Percentiles rank a stretch among this genome's conserved stretches.
Evolutionary conservation across 129 eudicot species (phyloP).

Genomic region (Centrapalus pauciflorus): DNA sequence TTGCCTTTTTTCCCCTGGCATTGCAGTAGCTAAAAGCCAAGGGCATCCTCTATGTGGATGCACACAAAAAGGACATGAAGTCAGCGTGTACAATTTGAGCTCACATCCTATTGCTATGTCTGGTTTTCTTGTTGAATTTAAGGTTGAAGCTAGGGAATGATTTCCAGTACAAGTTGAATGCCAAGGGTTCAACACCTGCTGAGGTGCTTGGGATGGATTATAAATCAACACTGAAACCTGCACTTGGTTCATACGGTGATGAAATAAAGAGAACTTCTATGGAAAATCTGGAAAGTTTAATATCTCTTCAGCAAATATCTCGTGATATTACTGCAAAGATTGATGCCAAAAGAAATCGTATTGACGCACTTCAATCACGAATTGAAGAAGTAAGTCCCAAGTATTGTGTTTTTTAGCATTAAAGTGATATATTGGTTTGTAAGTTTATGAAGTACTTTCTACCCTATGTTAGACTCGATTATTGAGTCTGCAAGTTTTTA

Average conservation of each 20-base stretch:
- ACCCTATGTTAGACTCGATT: background rate
- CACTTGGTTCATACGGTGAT: constrained; percentile 52
- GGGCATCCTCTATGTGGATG: background rate
- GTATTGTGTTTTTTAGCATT: background rate
- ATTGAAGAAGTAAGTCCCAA: constrained; percentile 63
- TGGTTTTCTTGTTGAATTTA: constrained; percentile 6
- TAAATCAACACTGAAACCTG: constrained; percentile 65
- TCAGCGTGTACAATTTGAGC: background rate
- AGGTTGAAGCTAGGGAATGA: constrained; percentile 84
- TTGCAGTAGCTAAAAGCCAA: background rate
- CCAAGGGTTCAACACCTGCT: constrained; percentile 57
- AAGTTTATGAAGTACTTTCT: background rate
- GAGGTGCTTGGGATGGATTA: constrained; percentile 81
- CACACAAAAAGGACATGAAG: background rate
- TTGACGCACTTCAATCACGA: constrained; percentile 47
- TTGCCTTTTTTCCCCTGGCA: background rate
- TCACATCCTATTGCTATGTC: background rate
- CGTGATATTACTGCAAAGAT: constrained; percentile 60
- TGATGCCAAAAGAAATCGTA: constrained; percentile 53
- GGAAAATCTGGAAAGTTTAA: constrained; percentile 63
- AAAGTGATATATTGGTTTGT: background rate
- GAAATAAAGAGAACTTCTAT: constrained; percentile 57
- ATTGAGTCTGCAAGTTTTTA: background rate
- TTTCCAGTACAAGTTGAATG: constrained; percentile 61
- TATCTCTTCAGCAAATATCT: constrained; percentile 64